phyloP scores from a whole-genome alignment of 768 basidiomycete species.

The Tylopilus vinaceipallidus region DNA sequence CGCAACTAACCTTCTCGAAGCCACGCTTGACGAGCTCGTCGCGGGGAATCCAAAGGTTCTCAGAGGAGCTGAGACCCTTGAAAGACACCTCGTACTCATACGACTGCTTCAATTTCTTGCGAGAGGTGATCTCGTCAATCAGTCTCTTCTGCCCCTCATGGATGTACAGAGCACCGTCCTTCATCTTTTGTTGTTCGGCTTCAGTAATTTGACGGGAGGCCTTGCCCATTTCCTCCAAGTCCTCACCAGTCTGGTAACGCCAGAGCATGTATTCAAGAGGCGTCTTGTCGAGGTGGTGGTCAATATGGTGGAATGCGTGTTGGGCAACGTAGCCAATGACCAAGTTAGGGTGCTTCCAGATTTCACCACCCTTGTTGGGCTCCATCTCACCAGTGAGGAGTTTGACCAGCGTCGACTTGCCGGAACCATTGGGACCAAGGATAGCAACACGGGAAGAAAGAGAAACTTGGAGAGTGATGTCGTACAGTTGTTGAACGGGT shows the following conservation, averaged over 20 bases:
- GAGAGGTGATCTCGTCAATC: constrained; percentile 86
- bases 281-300: constrained; percentile 97
- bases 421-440: constrained; percentile 98
- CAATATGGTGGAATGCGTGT: constrained; percentile 99
- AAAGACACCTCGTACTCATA: constrained; percentile 98
- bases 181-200: constrained; percentile 93
- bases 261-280: constrained; percentile 99
- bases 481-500: constrained; percentile 84
- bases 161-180: constrained; percentile 83
- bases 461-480: constrained; percentile 95
- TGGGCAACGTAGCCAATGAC: constrained; percentile 99
- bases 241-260: constrained; percentile 99
- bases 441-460: constrained; percentile 97
- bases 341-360: constrained; percentile 99
- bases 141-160: constrained; percentile 93
- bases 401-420: constrained; percentile 97
- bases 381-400: constrained; percentile 96
- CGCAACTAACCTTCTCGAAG: constrained; percentile 76
- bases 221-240: constrained; percentile 95
- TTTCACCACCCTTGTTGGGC: constrained; percentile 93
- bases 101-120: constrained; percentile 99
- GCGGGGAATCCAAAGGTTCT: constrained; percentile 97
- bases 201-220: constrained; percentile 83
- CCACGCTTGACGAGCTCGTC: constrained; percentile 97
- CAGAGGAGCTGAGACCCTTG: constrained; percentile 92